Conservation (phyloP, 2,329 filamentous ascomycete genomes). For the Diaporthe citriasiana region DNA sequence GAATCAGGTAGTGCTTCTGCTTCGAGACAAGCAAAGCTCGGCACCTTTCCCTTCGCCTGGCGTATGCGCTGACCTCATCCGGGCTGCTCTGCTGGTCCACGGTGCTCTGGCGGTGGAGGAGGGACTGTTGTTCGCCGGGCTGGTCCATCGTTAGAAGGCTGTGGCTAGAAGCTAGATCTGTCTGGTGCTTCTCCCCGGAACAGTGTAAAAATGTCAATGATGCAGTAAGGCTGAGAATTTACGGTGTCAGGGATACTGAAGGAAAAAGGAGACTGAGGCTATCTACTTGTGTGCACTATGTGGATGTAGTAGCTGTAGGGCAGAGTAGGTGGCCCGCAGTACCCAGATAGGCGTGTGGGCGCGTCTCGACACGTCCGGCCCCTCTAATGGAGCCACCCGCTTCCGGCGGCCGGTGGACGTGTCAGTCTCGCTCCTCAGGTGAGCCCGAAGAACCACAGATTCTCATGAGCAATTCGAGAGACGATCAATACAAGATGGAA, state of each 20-base stretch:
- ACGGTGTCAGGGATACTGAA: neutral
- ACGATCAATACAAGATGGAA: neutral
- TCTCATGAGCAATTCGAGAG: neutral
- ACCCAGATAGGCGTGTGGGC: neutral
- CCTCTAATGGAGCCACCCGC: neutral
- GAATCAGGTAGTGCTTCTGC: constrained; percentile 60
- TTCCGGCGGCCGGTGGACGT: neutral
- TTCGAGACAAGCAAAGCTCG: constrained; percentile 44
- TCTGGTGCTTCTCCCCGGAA: neutral
- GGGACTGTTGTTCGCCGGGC: constrained; percentile 38
- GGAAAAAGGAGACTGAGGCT: neutral
- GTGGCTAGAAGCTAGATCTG: neutral
- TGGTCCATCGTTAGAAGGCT: constrained; percentile 33
- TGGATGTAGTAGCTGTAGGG: neutral
- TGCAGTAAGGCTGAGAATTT: neutral
- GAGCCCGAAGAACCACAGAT: neutral
- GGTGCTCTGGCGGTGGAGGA: constrained; percentile 22
- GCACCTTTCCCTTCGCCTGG: constrained; percentile 21
- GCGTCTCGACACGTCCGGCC: constrained; percentile 23
- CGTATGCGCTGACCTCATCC: constrained; percentile 33
- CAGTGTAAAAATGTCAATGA: neutral
- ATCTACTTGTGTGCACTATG: neutral
- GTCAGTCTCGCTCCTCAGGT: neutral
- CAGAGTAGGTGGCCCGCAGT: neutral
- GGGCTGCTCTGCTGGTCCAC: constrained; percentile 19